Base-by-base conservation (phyloP, 169 alveolate genomes). In the Plasmodium chabaudi region DNA sequence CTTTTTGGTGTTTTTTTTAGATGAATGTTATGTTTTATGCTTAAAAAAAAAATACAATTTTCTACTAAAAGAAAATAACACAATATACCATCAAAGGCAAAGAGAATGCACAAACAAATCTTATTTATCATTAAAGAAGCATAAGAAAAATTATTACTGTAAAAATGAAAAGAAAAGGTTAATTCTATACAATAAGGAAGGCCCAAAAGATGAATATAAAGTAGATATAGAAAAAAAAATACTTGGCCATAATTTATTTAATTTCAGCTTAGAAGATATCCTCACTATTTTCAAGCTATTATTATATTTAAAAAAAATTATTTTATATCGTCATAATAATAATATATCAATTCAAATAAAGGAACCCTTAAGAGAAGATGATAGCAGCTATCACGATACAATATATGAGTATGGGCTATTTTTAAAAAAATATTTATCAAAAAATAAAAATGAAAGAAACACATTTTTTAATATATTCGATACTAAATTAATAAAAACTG, bases 161-260 rank as follows among this genome's bases (percentile, higher is more conserved):
- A 25, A 75, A 63, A 47, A 63, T 47, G 63, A 10, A 27, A 39
- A 25, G 12, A 25, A 57, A 19, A 21, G n/a, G 42, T 49, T 46
- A 55, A 17, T 49, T 63, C 42, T 12, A 39, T 25, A 39, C 23
- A 65, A 65, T 12, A 34, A 2, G 17, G 55, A 63, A 44, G 53
- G 10, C n/a, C 27, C 42, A 47, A 27, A 59, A 53, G 17, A 60
- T 64, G 72, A 44, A 47, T 82, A 51, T 65, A 82, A 67, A 1
- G 82, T 82, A 68, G 90, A 82, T 44, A 63, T 15, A 17, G 61
- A 46, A 25, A 82, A 82, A 60, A 82, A 67, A 17, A 67, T 82
- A 39, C 59, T 21, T 53, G 67, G 67, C 68, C 65, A 51, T 12
- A 82, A 67, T 70, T 67, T 82, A 67, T 67, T 82, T 46, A 17